Base-by-base conservation (phyloP, 805 yeast genomes). In the Kregervanrija fluxuum region DNA sequence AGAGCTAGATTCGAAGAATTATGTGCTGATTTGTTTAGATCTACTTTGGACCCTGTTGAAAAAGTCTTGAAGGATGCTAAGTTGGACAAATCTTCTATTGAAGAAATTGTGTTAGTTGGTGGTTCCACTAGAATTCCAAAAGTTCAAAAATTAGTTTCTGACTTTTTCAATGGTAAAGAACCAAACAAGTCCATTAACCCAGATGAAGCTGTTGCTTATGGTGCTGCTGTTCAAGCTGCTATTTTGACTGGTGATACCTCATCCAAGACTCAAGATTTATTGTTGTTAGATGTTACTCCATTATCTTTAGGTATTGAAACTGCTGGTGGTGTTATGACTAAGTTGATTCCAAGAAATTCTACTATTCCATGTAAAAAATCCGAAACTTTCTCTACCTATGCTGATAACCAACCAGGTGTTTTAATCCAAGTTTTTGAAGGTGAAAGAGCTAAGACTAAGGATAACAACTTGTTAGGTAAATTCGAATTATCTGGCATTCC, bases 281-380 rank as follows among this genome's bases (percentile, higher is more conserved):
- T 90, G 65, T 78, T 90, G 64, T 79, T 90, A 67, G 98, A 90
- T 79, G 97, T 90, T 66, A 93, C 96, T 61, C 97, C 97, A 70
- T 79, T 90, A 67, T 90, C 97, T 45, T 70, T 89, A 60, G 98
- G 98, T 82, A 89, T 90, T 71, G 97, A 90, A 77, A 90, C 96
- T 57, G 96, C 96, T 62, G 97, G 98, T 78, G 97, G 97, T 81
- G 90, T 89, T 73, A 89, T 90, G 95, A 90, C 96, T 69, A 87
- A 87, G 75, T 82, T 90, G 73, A 90, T 91, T 63, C 96, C 96
- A 75, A 85, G 99, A 80, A 91, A 91, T 85, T 84, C 96, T 46
- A 88, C 96, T 51, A 88, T 90, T 59, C 98, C 98, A 71, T 86
- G 96, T 70, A 89, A 89, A 82, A 90, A 90, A 77, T 87, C 96